Evolutionary conservation across 2,329 filamentous ascomycete species (phyloP).

Genomic region (Epicoccum nigrum): DNA sequence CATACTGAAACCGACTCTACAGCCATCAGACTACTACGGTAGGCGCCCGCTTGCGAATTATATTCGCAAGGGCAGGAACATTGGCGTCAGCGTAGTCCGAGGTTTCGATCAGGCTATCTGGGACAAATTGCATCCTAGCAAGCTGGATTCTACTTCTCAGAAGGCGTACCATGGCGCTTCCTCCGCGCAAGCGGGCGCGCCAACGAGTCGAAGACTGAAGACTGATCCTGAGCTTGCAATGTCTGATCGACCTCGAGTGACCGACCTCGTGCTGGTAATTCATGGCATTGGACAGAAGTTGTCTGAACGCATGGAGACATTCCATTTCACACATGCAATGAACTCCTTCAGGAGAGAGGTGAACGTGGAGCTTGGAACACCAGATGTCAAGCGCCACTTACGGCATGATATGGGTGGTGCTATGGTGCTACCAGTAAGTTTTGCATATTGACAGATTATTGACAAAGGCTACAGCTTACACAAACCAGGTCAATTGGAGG

Average conservation of each 20-base stretch:
- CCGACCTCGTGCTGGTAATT: constrained; percentile 86
- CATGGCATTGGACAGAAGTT: constrained; percentile 98
- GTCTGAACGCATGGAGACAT: constrained; percentile 92
- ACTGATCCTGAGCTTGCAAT: constrained; percentile 65
- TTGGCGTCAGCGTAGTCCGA: constrained; percentile 86
- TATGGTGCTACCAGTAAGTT: constrained; percentile 78
- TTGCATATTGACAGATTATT: not conserved
- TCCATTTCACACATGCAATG: constrained; percentile 95
- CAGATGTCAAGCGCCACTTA: constrained; percentile 75
- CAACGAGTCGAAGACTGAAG: constrained; percentile 48
- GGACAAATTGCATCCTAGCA: constrained; percentile 71
- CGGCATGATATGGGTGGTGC: constrained; percentile 82
- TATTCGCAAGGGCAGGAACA: constrained; percentile 79
- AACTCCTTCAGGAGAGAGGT: constrained; percentile 86
- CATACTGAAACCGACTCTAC: constrained; percentile 82
- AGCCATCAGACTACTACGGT: constrained; percentile 84
- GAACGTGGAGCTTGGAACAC: constrained; percentile 79
- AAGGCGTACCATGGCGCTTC: constrained; percentile 55
- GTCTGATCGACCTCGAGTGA: constrained; percentile 73
- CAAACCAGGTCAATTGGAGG: constrained; percentile 79
- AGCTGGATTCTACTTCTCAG: constrained; percentile 47
- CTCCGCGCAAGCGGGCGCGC: constrained; percentile 51
- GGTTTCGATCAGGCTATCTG: constrained; percentile 83
- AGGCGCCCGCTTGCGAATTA: constrained; percentile 77
- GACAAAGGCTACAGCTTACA: constrained; percentile 16